Conservation (phyloP, 1,284 basidiomycete genomes). For the Coniophora puteana region DNA sequence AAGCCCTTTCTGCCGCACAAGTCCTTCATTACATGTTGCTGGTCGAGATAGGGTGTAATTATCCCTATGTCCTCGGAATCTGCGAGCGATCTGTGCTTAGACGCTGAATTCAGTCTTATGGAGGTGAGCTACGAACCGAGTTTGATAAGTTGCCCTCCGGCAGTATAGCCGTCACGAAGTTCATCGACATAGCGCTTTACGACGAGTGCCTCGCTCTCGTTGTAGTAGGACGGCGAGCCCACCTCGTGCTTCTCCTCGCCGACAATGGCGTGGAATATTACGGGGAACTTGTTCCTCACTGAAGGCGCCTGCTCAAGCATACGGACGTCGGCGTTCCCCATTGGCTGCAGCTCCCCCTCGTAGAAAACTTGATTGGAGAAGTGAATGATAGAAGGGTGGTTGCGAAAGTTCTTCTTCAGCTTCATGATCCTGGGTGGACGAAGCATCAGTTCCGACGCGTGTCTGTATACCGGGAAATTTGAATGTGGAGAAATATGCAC, state of each 20-base stretch:
- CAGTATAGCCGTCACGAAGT: constrained; percentile 27
- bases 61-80: constrained; percentile 51
- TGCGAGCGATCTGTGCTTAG: constrained; percentile 8
- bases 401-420: constrained; percentile 57
- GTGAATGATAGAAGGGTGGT: constrained; percentile 49
- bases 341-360: constrained; percentile 43
- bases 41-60: constrained; percentile 61
- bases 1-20: constrained; percentile 31
- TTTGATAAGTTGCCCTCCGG: too few species aligned
- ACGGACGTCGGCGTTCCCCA: constrained; percentile 38
- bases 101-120: too few species aligned
- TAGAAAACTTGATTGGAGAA: constrained; percentile 60
- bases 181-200: constrained; percentile 47
- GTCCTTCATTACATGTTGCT: constrained; percentile 46
- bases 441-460: too few species aligned
- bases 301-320: constrained; percentile 38
- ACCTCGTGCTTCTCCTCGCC: constrained; percentile 60
- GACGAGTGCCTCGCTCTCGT: constrained; percentile 49
- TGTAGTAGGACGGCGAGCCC: constrained; percentile 65
- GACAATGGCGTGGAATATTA: constrained; percentile 55
- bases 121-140: too few species aligned
- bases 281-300: constrained; percentile 45
- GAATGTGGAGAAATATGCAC: too few species aligned
- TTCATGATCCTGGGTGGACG: constrained; percentile 62
- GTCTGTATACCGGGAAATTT: too few species aligned